These are phyloP conservation scores for Penicillium rolfsii DNA, from an alignment of 2,329 filamentous ascomycete species.

Conservation along the genomic window DNA sequence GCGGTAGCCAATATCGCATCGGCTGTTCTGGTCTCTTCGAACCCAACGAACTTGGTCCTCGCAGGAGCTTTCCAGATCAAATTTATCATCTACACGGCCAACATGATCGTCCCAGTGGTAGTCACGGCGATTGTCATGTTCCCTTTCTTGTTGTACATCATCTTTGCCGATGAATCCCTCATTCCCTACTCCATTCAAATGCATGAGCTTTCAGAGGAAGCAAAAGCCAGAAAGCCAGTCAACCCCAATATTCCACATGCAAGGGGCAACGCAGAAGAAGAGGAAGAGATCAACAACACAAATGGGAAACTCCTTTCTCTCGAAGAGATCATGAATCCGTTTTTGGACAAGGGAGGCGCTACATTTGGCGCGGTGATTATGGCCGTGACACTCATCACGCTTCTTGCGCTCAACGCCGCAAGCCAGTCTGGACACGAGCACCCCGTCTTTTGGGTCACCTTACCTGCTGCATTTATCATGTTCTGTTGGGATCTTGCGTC, in stretches of 20 bases:
- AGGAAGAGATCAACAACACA: constrained; percentile 56
- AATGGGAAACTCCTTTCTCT: constrained; percentile 62
- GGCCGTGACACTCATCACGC: constrained; percentile 66
- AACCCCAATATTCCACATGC: constrained; percentile 74
- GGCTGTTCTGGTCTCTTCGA: constrained; percentile 75
- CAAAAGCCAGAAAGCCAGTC: constrained; percentile 59
- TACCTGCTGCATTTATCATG: constrained; percentile 70
- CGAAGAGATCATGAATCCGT: constrained; percentile 76
- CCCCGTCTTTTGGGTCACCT: constrained; percentile 69
- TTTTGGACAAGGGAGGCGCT: constrained; percentile 68
- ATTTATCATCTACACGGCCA: constrained; percentile 74
- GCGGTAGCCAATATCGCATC: constrained; percentile 73
- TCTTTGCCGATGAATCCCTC: constrained; percentile 66
- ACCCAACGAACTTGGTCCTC: constrained; percentile 75
- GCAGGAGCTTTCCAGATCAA: constrained; percentile 72
- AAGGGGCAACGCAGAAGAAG: constrained; percentile 58
- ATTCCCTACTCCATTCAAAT: constrained; percentile 69
- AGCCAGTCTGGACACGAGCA: constrained; percentile 54
- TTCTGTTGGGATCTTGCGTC: constrained; percentile 67
- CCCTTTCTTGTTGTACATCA: constrained; percentile 69
- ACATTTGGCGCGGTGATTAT: constrained; percentile 67
- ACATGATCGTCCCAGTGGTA: constrained; percentile 74
- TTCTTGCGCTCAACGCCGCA: constrained; percentile 68
- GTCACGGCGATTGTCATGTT: constrained; percentile 70
- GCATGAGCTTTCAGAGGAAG: constrained; percentile 66